These are phyloP conservation scores for Crithidia acanthocephali DNA, from an alignment of 208 protist genomes.

Conservation along the genomic window DNA sequence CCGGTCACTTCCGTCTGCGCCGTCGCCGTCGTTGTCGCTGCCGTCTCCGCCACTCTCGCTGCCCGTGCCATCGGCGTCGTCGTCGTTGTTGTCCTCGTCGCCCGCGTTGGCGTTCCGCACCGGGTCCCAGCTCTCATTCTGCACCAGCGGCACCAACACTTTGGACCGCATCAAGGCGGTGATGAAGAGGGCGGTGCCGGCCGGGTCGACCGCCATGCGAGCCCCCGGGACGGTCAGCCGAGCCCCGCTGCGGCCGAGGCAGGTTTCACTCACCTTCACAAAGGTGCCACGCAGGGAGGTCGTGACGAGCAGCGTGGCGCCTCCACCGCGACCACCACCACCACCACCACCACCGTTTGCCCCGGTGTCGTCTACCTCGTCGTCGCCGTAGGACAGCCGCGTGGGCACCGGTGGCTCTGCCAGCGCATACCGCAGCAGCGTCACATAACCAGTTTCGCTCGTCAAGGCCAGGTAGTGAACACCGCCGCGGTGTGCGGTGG, in stretches of 20 bases:
- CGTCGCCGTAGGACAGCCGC: constrained; percentile 32
- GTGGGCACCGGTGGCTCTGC: constrained; percentile 60
- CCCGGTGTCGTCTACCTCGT: constrained; percentile 2
- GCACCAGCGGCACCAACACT: constrained; percentile 63
- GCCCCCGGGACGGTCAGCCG: constrained; percentile 95
- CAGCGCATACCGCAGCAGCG: constrained; percentile 95
- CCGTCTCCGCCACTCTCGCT: constrained; percentile 28
- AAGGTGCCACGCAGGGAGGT: constrained; percentile 83
- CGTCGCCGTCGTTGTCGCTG: neutral
- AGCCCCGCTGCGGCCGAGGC: constrained; percentile 96
- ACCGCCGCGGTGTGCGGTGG: constrained; percentile 30
- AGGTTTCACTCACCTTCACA: constrained; percentile 96
- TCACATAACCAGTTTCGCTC: constrained; percentile 94
- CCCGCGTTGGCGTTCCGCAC: constrained; percentile 15
- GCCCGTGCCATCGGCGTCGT: neutral
- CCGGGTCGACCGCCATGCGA: constrained; percentile 95
- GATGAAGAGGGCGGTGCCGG: constrained; percentile 96
- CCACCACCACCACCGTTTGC: neutral
- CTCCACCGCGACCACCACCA: neutral
- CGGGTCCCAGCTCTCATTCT: constrained; percentile 26
- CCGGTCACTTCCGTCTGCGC: constrained; percentile 1
- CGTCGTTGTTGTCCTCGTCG: constrained; percentile 30
- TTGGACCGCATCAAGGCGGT: constrained; percentile 82
- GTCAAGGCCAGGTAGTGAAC: constrained; percentile 96
- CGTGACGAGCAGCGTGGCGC: constrained; percentile 38